A percentile compares a stretch with the other conserved stretches of the same genome.
Conservation (phyloP, 2,329 filamentous ascomycete species). For the Microdochium trichocladiopsis region DNA sequence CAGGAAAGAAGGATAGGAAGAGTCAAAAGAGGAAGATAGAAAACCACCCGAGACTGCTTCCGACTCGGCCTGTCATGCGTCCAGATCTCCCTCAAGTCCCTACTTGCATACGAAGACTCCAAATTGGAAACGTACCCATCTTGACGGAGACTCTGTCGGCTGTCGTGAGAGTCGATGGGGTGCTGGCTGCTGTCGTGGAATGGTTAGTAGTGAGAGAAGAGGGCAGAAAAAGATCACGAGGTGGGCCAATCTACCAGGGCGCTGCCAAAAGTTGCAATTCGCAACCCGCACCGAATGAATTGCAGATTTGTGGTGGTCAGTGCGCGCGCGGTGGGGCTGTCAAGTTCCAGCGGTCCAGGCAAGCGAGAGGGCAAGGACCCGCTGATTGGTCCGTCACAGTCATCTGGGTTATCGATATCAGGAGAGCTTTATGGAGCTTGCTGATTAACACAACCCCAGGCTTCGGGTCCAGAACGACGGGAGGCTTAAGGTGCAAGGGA, state of each 20-base stretch:
- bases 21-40: background rate
- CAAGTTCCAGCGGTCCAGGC: background rate
- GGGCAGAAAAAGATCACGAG: background rate
- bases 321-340: background rate
- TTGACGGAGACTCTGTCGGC: constrained; percentile 31
- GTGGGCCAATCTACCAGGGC: background rate
- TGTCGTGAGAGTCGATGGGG: constrained; percentile 25
- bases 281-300: background rate
- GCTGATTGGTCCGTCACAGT: too few species aligned
- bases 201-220: background rate
- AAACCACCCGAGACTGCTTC: background rate
- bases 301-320: background rate
- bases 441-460: too few species aligned
- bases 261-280: background rate
- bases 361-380: too few species aligned
- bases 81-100: constrained; percentile 11
- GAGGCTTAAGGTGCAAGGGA: too few species aligned
- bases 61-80: background rate
- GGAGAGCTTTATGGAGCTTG: too few species aligned
- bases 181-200: background rate
- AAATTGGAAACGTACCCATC: constrained; percentile 53
- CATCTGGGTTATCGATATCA: too few species aligned
- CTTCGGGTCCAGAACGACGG: too few species aligned
- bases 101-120: constrained; percentile 30
- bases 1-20: background rate